A percentile compares a stretch with the other conserved stretches of the same genome.
These are phyloP conservation scores for Solanum clarkiae DNA, from an alignment of 257 asterid genomes.

Conservation along the genomic window DNA sequence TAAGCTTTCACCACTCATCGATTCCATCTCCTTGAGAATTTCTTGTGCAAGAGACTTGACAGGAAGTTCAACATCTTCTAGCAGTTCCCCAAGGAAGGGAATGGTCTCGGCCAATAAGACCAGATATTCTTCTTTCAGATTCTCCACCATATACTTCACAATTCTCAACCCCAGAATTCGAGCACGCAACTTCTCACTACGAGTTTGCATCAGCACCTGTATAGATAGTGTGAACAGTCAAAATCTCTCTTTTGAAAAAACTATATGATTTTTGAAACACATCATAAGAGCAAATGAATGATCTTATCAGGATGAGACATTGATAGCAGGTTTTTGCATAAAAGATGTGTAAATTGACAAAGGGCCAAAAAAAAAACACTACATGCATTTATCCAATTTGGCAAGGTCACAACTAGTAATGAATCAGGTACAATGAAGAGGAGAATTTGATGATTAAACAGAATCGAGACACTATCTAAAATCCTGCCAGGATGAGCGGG, in stretches of 20 bases:
- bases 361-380: background rate
- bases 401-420: background rate
- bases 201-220: conserved; percentile 93
- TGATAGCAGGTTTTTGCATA: background rate
- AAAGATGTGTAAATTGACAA: background rate
- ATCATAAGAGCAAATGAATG: background rate
- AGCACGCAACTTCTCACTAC: conserved; percentile 64
- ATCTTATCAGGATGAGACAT: background rate
- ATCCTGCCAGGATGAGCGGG: background rate
- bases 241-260: background rate
- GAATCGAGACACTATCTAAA: background rate
- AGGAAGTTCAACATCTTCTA: conserved; percentile 65
- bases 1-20: conserved; percentile 78
- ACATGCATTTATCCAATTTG: background rate
- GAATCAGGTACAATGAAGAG: background rate
- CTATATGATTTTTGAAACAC: background rate
- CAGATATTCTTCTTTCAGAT: conserved; percentile 71
- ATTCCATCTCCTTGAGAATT: conserved; percentile 67
- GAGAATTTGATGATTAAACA: background rate
- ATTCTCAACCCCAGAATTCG: conserved; percentile 73
- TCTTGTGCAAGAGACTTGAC: conserved; percentile 89
- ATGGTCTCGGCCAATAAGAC: conserved; percentile 70
- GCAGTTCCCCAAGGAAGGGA: conserved; percentile 81
- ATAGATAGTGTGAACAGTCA: background rate
- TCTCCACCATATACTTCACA: conserved; percentile 51